Evolutionary conservation across 495 filamentous ascomycete species (phyloP).

Genomic region (Aspergillus cavernicola): DNA sequence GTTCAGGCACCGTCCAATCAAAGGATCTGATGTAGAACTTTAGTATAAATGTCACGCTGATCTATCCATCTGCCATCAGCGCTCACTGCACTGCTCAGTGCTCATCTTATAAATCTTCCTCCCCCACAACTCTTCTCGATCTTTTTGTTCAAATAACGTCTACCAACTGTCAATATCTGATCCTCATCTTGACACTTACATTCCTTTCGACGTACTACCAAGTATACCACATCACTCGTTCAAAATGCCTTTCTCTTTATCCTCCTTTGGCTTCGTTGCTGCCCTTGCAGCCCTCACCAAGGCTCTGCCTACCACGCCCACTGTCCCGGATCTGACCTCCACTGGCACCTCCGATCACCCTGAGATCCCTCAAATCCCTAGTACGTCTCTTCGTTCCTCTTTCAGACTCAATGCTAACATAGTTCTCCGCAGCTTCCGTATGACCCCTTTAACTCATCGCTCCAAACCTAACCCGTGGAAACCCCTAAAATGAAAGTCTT

Average conservation of each 20-base stretch:
- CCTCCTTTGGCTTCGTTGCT: background rate
- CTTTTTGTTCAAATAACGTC: background rate
- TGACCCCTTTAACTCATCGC: background rate
- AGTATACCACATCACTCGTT: background rate
- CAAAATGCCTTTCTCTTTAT: constrained; percentile 4
- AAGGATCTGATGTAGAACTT: background rate
- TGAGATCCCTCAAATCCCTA: background rate
- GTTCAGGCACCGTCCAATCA: background rate
- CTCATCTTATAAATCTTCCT: background rate
- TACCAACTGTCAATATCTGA: background rate
- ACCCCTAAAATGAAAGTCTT: too few species aligned
- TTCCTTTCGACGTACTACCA: too few species aligned
- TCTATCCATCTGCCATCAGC: background rate
- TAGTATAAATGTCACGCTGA: background rate
- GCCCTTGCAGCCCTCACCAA: background rate
- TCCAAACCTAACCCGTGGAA: too few species aligned
- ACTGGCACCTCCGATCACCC: background rate
- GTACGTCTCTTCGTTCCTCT: background rate
- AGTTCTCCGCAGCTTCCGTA: background rate
- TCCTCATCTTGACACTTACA: background rate
- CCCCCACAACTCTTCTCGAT: background rate
- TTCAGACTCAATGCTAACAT: background rate
- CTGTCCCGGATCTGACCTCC: background rate
- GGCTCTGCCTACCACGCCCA: constrained; percentile 1
- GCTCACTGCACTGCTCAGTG: too few species aligned